Evolutionary conservation across 306 rosid species (phyloP).

Genomic region (Gynostemma pentaphyllum): DNA sequence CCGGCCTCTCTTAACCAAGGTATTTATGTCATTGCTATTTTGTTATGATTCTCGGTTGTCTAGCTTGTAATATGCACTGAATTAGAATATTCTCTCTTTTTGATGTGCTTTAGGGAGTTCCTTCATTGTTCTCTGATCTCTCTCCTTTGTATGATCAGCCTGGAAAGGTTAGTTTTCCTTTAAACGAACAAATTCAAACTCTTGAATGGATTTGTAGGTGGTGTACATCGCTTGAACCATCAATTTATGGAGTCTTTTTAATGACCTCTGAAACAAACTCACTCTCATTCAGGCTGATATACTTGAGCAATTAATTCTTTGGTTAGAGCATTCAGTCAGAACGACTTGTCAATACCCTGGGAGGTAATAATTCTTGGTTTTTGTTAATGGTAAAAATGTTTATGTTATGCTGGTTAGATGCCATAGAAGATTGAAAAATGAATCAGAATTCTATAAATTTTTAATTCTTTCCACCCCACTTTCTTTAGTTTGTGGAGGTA

Average conservation of each 20-base stretch:
- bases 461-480: background rate
- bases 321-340: conserved; percentile 64
- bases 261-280: conserved; percentile 12
- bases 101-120: conserved; percentile 73
- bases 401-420: background rate
- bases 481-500: background rate
- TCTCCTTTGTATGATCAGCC: conserved; percentile 87
- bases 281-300: conserved; percentile 69
- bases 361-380: conserved; percentile 33
- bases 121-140: conserved; percentile 89
- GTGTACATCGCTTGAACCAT: background rate
- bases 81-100: conserved; percentile 3
- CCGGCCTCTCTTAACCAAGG: conserved; percentile 93
- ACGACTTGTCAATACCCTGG: conserved; percentile 59
- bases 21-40: conserved; percentile 15
- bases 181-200: background rate
- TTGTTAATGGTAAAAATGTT: conserved; percentile 6
- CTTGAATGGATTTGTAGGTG: background rate
- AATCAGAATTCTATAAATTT: background rate
- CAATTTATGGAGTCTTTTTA: background rate
- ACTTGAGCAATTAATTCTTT: conserved; percentile 76
- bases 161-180: conserved; percentile 59
- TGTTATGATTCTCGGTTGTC: conserved; percentile 5
- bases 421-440: background rate
- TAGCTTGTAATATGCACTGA: conserved; percentile 8